phyloP scores from a whole-genome alignment of 2,329 filamentous ascomycete genomes.

The Colletotrichum sp. region DNA sequence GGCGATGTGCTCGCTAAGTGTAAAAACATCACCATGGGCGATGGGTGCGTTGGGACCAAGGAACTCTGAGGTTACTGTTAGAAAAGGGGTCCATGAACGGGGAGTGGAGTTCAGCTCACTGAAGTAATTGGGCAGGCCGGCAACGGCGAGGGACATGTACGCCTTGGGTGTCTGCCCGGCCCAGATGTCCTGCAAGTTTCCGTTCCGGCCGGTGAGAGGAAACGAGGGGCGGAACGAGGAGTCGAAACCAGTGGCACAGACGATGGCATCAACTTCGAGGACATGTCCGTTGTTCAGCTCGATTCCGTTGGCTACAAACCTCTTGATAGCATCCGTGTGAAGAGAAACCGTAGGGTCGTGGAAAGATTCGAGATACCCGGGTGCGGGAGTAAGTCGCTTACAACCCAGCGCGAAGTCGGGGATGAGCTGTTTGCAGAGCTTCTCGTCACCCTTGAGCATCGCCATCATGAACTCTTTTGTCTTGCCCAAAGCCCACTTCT shows the following conservation, averaged over 20 bases:
- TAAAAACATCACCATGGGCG: conserved; percentile 55
- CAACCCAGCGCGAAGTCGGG: conserved; percentile 54
- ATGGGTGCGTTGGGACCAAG: conserved; percentile 58
- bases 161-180: conserved; percentile 45
- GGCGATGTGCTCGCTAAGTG: conserved; percentile 56
- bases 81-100: neutral
- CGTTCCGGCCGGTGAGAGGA: conserved; percentile 52
- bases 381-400: conserved; percentile 54
- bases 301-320: conserved; percentile 52
- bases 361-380: conserved; percentile 51
- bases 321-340: conserved; percentile 41
- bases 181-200: conserved; percentile 57
- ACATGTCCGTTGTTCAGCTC: conserved; percentile 51
- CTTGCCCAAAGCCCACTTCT: conserved; percentile 45
- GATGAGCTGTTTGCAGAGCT: conserved; percentile 55
- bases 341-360: conserved; percentile 20
- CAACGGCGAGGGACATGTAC: conserved; percentile 59
- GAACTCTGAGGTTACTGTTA: conserved; percentile 41
- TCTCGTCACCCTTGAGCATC: conserved; percentile 51
- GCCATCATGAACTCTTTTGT: conserved; percentile 52
- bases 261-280: conserved; percentile 58
- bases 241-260: conserved; percentile 65
- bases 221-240: conserved; percentile 57
- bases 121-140: conserved; percentile 60
- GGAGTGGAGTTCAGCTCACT: conserved; percentile 37